phyloP scores from a whole-genome alignment of 331 rosid genomes.

The Cydonia oblonga region DNA sequence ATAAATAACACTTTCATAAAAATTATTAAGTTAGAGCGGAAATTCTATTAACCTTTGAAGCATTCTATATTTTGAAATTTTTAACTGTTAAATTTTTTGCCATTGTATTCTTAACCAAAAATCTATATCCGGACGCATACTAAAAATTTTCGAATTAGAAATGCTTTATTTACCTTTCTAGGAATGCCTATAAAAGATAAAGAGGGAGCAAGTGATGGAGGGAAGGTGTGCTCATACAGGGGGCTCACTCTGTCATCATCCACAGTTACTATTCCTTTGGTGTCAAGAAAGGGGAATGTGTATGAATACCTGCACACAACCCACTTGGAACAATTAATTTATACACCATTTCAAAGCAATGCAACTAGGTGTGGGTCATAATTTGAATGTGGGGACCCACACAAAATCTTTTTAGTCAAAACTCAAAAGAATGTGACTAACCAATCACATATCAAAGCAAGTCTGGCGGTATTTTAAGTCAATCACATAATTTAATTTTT shows the following conservation, averaged over 20 bases:
- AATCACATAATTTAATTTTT: too few species aligned
- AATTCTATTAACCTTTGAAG: too few species aligned
- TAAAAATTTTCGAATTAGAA: not conserved
- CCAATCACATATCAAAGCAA: slow-evolving; percentile 7
- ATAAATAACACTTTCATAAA: too few species aligned
- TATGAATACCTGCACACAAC: slow-evolving; percentile 70
- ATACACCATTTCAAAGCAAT: not conserved
- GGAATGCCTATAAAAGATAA: slow-evolving; percentile 85
- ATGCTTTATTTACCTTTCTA: slow-evolving; percentile 41
- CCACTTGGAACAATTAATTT: slow-evolving; percentile 1
- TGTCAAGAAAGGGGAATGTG: slow-evolving; percentile 85
- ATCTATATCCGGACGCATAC: not conserved
- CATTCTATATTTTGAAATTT: too few species aligned
- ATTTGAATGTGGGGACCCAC: slow-evolving; percentile 21
- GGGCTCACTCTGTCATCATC: slow-evolving; percentile 96
- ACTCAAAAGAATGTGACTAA: not conserved
- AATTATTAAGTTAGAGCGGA: too few species aligned
- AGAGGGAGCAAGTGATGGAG: slow-evolving; percentile 88
- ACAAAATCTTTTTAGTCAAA: slow-evolving; percentile 13
- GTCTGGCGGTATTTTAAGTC: too few species aligned
- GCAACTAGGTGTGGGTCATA: not conserved
- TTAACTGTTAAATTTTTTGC: too few species aligned
- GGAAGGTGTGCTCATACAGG: slow-evolving; percentile 87
- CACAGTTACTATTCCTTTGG: slow-evolving; percentile 78
- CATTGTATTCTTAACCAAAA: not conserved